Conservation (phyloP, 2,329 filamentous ascomycete species). For the Calonectria crousiana region DNA sequence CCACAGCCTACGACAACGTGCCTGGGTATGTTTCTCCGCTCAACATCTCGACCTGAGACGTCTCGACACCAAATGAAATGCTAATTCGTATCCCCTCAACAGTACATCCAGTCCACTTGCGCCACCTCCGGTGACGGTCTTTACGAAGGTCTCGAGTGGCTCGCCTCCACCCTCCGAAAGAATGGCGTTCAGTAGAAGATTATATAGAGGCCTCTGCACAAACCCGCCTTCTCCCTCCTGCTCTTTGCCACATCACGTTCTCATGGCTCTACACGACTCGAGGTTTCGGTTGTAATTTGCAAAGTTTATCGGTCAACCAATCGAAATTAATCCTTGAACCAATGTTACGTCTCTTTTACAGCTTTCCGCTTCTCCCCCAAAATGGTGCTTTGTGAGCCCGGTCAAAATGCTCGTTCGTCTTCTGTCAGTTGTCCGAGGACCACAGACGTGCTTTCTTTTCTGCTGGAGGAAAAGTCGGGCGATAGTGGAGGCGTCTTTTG, state of each 20-base stretch:
- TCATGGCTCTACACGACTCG: constrained; percentile 56
- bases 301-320: constrained; percentile 66
- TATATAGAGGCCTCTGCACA: constrained; percentile 49
- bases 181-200: constrained; percentile 71
- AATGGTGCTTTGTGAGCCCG: constrained; percentile 48
- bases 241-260: constrained; percentile 56
- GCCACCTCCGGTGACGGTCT: constrained; percentile 99
- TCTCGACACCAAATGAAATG: constrained; percentile 19
- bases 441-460: constrained; percentile 44
- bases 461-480: constrained; percentile 46
- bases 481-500: constrained; percentile 48
- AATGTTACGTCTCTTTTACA: constrained; percentile 48
- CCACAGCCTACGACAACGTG: constrained; percentile 97
- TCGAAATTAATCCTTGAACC: constrained; percentile 64
- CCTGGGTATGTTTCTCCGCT: constrained; percentile 82
- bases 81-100: constrained; percentile 41
- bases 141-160: constrained; percentile 98
- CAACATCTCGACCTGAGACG: background rate
- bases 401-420: constrained; percentile 38
- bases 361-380: constrained; percentile 40
- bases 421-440: constrained; percentile 42
- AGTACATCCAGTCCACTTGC: constrained; percentile 99
- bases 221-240: constrained; percentile 50
- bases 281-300: constrained; percentile 70
- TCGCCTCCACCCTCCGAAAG: constrained; percentile 86